These are phyloP conservation scores for Triticum aestivum DNA, from an alignment of 176 grass and related monocot species.

Conservation along the genomic window DNA sequence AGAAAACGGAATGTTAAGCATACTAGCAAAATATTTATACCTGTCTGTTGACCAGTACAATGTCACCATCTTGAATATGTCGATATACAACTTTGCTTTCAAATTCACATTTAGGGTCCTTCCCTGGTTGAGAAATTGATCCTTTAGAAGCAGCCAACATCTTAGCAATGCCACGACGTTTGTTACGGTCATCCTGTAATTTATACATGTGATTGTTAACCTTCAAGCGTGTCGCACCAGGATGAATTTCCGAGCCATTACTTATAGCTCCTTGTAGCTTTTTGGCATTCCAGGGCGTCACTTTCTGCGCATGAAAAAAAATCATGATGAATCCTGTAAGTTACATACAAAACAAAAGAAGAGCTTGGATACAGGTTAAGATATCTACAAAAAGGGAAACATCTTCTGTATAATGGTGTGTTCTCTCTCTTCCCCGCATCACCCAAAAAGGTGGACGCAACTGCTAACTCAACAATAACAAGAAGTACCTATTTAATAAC, in stretches of 20 bases:
- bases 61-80: constrained; percentile 84
- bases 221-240: constrained; percentile 84
- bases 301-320: constrained; percentile 52
- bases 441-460: background rate
- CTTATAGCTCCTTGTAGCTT: constrained; percentile 59
- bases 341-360: constrained; percentile 16
- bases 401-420: background rate
- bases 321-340: constrained; percentile 1
- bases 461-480: background rate
- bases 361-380: background rate
- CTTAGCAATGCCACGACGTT: constrained; percentile 53
- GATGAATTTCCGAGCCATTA: constrained; percentile 81
- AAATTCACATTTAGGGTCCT: constrained; percentile 62
- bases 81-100: constrained; percentile 91
- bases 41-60: constrained; percentile 96
- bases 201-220: constrained; percentile 58
- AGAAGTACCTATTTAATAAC: background rate
- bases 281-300: constrained; percentile 82
- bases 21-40: constrained; percentile 36
- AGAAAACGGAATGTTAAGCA: constrained; percentile 13
- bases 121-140: constrained; percentile 53
- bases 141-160: constrained; percentile 61
- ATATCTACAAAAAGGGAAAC: background rate
- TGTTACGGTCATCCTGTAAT: constrained; percentile 39
- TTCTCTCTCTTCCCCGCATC: background rate